Percentiles rank a stretch among this genome's conserved stretches.
phyloP scores from a whole-genome alignment of 345 rosid genomes.

The Aegle marmelos region DNA sequence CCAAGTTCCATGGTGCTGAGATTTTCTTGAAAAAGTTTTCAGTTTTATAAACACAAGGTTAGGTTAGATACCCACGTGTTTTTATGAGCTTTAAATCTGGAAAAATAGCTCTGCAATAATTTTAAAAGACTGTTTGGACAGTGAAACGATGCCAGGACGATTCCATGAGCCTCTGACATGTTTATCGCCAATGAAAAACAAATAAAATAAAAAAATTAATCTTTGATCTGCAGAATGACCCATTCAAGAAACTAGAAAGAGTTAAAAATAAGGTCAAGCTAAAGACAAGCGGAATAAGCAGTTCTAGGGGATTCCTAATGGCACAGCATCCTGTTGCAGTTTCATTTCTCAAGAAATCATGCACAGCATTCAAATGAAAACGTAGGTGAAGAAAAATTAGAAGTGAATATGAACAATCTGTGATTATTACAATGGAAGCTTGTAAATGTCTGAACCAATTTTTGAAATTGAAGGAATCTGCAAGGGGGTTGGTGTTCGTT shows the following conservation, averaged over 20 bases:
- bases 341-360: constrained; percentile 26
- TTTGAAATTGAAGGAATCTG: background rate
- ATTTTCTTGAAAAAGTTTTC: constrained; percentile 21
- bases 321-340: constrained; percentile 14
- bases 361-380: constrained; percentile 10
- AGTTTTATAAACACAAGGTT: constrained; percentile 25
- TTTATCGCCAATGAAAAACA: constrained; percentile 1
- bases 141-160: constrained; percentile 17
- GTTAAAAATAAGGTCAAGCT: background rate
- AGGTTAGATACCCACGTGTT: constrained; percentile 30
- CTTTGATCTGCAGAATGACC: background rate
- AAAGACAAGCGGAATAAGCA: background rate
- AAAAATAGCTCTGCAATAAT: background rate
- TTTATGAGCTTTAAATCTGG: constrained; percentile 13
- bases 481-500: too few species aligned
- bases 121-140: background rate
- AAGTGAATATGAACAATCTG: constrained; percentile 19
- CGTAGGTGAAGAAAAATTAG: constrained; percentile 32
- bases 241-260: background rate
- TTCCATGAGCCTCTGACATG: constrained; percentile 17
- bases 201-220: background rate
- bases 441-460: constrained; percentile 18
- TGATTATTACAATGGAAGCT: constrained; percentile 19
- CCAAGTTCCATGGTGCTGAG: constrained; percentile 19
- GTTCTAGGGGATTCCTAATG: background rate